Base-by-base conservation (phyloP, 1,284 basidiomycete species). In the Heliocybe sulcata region DNA sequence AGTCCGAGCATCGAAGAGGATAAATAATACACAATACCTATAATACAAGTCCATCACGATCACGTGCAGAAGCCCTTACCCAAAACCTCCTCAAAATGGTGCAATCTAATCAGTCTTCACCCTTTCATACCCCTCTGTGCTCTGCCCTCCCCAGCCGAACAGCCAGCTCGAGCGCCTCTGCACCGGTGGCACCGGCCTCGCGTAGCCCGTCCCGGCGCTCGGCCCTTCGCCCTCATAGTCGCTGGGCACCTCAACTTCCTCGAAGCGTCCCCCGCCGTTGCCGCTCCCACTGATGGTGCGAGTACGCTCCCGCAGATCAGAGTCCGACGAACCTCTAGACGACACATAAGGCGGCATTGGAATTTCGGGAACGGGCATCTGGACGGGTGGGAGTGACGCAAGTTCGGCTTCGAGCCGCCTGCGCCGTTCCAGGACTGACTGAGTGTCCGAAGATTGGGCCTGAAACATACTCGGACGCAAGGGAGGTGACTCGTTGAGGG, bases 191-290 rank as follows among this genome's bases (percentile, higher is more conserved):
- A 27, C 27, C 49, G 54, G 56, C 14, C 23, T 22, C 19, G 22
- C 47, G n/a, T 26, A 22, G 3, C 51, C 51, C 19, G 23, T 9
- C 2, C 47, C 55, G 14, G n/a, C n/a, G n/a, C n/a, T n/a, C n/a
- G n/a, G n/a, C n/a, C 58, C 59, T 9, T 62, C 81, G 2, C 79
- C 81, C 59, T 87, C 85, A 26, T 73, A 76, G 59, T 88, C 86
- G 56, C 80, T 83, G 42, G 79, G 80, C 23, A 83, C 79, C 57
- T 83, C 81, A 2, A 82, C 75, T 68, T 87, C 83, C 62, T 87
- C 86, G 33, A 58, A 83, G 82, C 51, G 64, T 60, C 48, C 63
- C 63, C 59, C 67, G 70, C 1, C 73, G 72, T 51, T 67, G 65
- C 68, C 65, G 16, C 67, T 69, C 11, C 66, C 69, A 3, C 70